Evolutionary conservation across 768 basidiomycete genomes (phyloP).

Genomic region (Neoboletus magnificus): DNA sequence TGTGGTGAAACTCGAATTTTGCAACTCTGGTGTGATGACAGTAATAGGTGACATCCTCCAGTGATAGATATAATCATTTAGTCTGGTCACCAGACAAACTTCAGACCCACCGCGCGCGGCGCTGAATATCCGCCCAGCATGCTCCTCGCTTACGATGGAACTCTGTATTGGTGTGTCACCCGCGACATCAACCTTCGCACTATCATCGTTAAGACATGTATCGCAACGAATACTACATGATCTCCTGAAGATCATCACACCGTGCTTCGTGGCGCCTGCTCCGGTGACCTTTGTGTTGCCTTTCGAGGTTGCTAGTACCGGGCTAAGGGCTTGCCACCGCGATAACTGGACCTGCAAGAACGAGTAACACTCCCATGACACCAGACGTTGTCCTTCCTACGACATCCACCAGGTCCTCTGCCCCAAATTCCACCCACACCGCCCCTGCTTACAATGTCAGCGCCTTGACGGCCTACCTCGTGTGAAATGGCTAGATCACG

Average conservation of each 20-base stretch:
- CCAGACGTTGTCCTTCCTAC: conserved; percentile 48
- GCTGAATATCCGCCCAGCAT: conserved; percentile 64
- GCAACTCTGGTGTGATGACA: too few species aligned
- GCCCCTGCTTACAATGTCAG: conserved; percentile 48
- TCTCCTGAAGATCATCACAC: conserved; percentile 8
- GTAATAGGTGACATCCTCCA: too few species aligned
- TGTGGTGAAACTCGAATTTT: too few species aligned
- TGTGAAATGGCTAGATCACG: background rate
- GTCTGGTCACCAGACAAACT: too few species aligned
- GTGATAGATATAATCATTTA: too few species aligned
- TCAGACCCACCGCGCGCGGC: too few species aligned
- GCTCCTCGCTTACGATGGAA: conserved; percentile 44
- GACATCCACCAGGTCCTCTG: conserved; percentile 36
- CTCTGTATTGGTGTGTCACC: conserved; percentile 61
- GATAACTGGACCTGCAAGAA: conserved; percentile 46
- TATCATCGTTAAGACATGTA: conserved; percentile 56
- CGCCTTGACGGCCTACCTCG: conserved; percentile 24
- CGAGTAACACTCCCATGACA: conserved; percentile 53
- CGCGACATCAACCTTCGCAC: conserved; percentile 23
- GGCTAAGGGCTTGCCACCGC: conserved; percentile 50
- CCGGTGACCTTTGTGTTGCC: conserved; percentile 52
- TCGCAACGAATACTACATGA: background rate
- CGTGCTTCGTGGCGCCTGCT: conserved; percentile 34
- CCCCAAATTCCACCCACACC: conserved; percentile 43
- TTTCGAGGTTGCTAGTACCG: conserved; percentile 43